A percentile compares a stretch with the other conserved stretches of the same genome.
These are phyloP conservation scores for Pythium monospermum DNA, from an alignment of 352 stramenopile species.

Conservation along the genomic window DNA sequence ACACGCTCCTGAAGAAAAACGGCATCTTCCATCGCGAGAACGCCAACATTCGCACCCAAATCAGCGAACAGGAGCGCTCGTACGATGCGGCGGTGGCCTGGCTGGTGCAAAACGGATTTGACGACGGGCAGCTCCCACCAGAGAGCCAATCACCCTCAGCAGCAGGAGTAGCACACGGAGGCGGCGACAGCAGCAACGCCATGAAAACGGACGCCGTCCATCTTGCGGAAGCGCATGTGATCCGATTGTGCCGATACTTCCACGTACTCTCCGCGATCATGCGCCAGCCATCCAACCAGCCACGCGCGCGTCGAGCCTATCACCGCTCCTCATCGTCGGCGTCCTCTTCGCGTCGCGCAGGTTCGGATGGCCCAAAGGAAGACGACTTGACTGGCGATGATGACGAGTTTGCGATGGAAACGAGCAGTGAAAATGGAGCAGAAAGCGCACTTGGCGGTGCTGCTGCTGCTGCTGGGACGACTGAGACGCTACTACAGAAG, in stretches of 20 bases:
- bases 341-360: slow-evolving; percentile 11
- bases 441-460: too few relatives aligned
- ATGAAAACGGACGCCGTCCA: slow-evolving; percentile 9
- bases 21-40: slow-evolving; percentile 70
- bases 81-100: slow-evolving; percentile 51
- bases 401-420: slow-evolving; percentile 4
- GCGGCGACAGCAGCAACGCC: slow-evolving; percentile 13
- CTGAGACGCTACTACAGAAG: slow-evolving; percentile 9
- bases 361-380: slow-evolving; percentile 9
- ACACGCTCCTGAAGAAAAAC: slow-evolving; percentile 47
- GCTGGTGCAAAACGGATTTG: slow-evolving; percentile 41
- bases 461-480: too few relatives aligned
- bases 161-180: neutral
- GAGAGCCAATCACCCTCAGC: slow-evolving; percentile 11
- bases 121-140: slow-evolving; percentile 25
- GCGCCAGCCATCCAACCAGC: slow-evolving; percentile 28
- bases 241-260: slow-evolving; percentile 67
- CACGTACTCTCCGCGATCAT: slow-evolving; percentile 61
- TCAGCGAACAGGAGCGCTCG: slow-evolving; percentile 66
- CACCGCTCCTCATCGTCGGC: slow-evolving; percentile 9
- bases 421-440: neutral
- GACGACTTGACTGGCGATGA: slow-evolving; percentile 20
- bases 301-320: slow-evolving; percentile 27
- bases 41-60: slow-evolving; percentile 77
- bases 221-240: slow-evolving; percentile 43